Conservation (phyloP, 176 grass and related monocot species). For the Neostapfia colusana region DNA sequence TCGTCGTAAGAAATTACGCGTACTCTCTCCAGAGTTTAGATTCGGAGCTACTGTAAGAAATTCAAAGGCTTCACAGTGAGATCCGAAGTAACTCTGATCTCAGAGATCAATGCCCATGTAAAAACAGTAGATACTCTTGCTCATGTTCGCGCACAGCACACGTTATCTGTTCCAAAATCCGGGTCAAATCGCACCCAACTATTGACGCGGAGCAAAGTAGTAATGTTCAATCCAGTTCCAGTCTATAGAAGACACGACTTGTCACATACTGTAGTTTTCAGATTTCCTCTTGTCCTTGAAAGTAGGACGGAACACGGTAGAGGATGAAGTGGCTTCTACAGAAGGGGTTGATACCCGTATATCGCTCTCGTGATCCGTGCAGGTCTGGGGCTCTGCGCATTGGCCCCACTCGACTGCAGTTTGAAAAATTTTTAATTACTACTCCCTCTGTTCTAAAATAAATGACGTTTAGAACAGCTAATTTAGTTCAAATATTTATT, state of each 20-base stretch:
- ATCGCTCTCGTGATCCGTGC: constrained; percentile 46
- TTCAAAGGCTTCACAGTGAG: neutral
- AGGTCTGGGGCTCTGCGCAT: neutral
- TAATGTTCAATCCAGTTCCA: neutral
- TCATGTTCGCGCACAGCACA: neutral
- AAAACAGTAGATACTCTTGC: neutral
- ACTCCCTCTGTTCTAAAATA: too few species aligned
- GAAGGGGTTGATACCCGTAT: neutral
- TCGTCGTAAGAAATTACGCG: constrained; percentile 38
- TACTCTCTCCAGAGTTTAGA: neutral
- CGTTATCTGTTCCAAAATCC: neutral
- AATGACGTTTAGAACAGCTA: too few species aligned
- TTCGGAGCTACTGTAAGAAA: neutral
- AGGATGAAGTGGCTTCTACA: constrained; percentile 3
- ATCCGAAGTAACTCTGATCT: constrained; percentile 11
- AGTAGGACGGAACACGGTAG: neutral
- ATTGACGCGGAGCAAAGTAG: constrained; percentile 6
- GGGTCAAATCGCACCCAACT: neutral
- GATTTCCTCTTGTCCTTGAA: constrained; percentile 27
- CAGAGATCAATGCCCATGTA: constrained; percentile 1
- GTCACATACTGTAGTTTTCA: constrained; percentile 43
- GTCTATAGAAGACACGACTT: neutral
- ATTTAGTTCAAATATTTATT: too few species aligned
- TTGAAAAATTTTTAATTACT: constrained; percentile 22
- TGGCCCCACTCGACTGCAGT: neutral